Conservation (phyloP, 768 basidiomycete genomes). For the Suillus cothurnatus region DNA sequence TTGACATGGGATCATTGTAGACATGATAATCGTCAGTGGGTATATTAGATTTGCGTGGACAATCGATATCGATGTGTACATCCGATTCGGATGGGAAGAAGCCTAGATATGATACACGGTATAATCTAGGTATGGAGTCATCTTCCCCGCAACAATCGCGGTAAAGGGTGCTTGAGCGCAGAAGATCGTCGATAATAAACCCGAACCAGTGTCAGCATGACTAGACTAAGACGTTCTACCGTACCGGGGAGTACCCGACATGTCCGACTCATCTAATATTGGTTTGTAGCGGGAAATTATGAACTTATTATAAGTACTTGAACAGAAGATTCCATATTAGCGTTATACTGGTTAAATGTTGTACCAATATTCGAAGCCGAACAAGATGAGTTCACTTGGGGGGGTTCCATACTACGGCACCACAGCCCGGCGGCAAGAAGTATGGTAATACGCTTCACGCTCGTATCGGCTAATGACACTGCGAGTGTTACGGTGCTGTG, state of each 20-base stretch:
- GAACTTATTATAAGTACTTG: slow-evolving; percentile 5
- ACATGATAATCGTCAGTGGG: background rate
- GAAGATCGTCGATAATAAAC: background rate
- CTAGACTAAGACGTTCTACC: background rate
- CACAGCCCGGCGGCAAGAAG: background rate
- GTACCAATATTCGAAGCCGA: background rate
- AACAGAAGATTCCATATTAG: slow-evolving; percentile 4
- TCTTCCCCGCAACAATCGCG: background rate
- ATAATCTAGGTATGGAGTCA: background rate
- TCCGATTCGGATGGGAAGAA: background rate
- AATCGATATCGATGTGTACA: background rate
- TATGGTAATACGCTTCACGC: no score
- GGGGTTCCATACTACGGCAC: no score
- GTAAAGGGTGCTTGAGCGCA: background rate
- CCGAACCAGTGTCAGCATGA: background rate
- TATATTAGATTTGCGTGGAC: background rate
- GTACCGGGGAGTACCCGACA: background rate
- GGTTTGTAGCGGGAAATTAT: background rate
- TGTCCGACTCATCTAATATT: no score
- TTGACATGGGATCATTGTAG: background rate
- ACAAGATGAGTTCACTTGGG: background rate
- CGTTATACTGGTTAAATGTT: background rate
- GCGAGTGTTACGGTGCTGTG: slow-evolving; percentile 5
- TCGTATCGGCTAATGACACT: slow-evolving; percentile 8
- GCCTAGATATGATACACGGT: background rate